A percentile compares a stretch with the other conserved stretches of the same genome.
Conservation (phyloP, 108 stramenopile genomes). For the Mediolabrus comicus region DNA sequence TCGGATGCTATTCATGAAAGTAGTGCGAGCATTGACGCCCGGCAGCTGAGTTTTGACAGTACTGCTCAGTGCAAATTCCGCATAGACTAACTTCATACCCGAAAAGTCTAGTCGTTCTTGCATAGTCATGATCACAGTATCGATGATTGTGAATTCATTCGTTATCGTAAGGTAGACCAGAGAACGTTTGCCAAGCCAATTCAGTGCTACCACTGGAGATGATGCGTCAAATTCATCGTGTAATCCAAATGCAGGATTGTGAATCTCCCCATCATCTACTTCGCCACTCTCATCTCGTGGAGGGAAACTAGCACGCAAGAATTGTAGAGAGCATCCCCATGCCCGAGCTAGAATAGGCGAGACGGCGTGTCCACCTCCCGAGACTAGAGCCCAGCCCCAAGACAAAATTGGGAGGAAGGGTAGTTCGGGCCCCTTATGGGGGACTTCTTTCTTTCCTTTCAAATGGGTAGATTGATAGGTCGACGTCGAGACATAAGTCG, state of each 20-base stretch:
- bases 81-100: conserved; percentile 73
- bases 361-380: conserved; percentile 66
- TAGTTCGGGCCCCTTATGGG: neutral
- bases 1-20: conserved; percentile 81
- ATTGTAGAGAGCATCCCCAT: conserved; percentile 85
- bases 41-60: conserved; percentile 9
- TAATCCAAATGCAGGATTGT: conserved; percentile 83
- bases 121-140: conserved; percentile 89
- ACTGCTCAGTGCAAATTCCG: conserved; percentile 75
- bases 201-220: conserved; percentile 78
- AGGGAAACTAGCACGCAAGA: conserved; percentile 71
- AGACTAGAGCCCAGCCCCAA: conserved; percentile 88
- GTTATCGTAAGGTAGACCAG: conserved; percentile 65
- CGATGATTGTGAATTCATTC: conserved; percentile 76
- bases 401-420: conserved; percentile 77
- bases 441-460: neutral
- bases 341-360: conserved; percentile 81
- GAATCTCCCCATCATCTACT: conserved; percentile 29
- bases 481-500: conserved; percentile 20
- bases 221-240: conserved; percentile 80
- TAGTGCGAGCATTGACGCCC: conserved; percentile 35
- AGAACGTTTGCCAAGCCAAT: conserved; percentile 81
- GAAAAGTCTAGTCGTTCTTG: conserved; percentile 84
- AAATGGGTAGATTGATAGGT: conserved; percentile 16
- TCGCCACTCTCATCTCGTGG: conserved; percentile 26